Evolutionary conservation across 306 rosid species (phyloP), one percentile per base, ranked within the genome.

Genomic region (Argentina anserina): DNA sequence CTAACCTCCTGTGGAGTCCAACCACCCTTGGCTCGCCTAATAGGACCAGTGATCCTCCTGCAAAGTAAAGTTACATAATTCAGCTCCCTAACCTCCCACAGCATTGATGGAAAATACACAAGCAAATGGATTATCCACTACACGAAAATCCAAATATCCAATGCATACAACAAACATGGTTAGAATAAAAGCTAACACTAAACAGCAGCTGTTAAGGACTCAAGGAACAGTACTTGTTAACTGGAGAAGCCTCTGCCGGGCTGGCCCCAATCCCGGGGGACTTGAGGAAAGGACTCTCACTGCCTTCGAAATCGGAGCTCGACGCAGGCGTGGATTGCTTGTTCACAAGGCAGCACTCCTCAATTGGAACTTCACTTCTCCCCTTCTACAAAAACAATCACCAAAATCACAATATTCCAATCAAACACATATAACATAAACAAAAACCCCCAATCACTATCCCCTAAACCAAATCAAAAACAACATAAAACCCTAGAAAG

Each of bases 1-100:
- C 68, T 46, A 73, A 94, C 99, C 96, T 94, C 99, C 78, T 91
- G 80, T 1, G 90, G 95, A 36, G 99, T 94, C 99, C 99, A 94
- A 73, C 99, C 99, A 42, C 97, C 99, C 86, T 91, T 94, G 3
- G 99, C 99, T 21, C 99, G 90, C 74, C 99, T 92, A 75, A 94
- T 90, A 53, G 99, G 99, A 71, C 99, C 97, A 18, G 93, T 90
- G 31, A 89, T 85, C 81, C 97, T 90, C 86, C 99, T 94, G 87
- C 69, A 77, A 68, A 69, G 18, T 60, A 46, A 80, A 81, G 72
- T 55, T 72, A 63, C 39, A 66, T 45, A 70, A 65, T 26, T 70
- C 73, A 70, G 79, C 65, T 64, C 28, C 47, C 13, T 28, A 71
- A 40, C 25, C 70, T 33, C 11, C 11, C 63, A 59, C 28, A 15